These are phyloP conservation scores for Amniculicola lignicola DNA, from an alignment of 495 filamentous ascomycete genomes.

Conservation along the genomic window DNA sequence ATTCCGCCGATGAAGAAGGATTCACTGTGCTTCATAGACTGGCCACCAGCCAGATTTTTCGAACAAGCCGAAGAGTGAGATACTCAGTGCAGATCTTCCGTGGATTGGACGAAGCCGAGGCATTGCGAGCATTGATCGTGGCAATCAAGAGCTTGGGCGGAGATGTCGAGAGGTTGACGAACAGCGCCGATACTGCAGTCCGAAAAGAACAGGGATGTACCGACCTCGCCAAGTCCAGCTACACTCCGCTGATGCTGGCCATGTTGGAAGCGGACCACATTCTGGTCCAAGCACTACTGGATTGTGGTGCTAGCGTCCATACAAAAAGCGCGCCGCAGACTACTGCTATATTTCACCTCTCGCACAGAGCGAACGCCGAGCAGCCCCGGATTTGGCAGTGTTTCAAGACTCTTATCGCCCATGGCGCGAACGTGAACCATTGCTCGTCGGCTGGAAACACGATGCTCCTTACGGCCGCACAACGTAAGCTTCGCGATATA, in stretches of 20 bases:
- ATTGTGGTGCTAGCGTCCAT: not conserved
- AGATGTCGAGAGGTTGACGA: not conserved
- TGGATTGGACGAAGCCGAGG: not conserved
- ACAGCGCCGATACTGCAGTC: not conserved
- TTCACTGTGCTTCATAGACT: not conserved
- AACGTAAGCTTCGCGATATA: not conserved
- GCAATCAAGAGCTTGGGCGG: not conserved
- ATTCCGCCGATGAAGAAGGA: not conserved
- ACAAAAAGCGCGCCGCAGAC: not conserved
- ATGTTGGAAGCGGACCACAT: not conserved
- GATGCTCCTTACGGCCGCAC: not conserved
- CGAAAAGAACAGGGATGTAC: not conserved
- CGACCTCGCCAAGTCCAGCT: not conserved
- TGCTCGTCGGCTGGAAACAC: not conserved
- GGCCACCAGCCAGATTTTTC: not conserved
- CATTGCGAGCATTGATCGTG: not conserved
- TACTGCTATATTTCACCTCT: not conserved
- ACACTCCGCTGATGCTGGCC: not conserved
- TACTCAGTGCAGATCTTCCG: not conserved
- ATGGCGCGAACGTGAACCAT: not conserved
- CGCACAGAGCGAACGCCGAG: not conserved
- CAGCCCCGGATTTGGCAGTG: not conserved
- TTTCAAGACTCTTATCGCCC: not conserved
- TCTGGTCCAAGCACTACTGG: not conserved
- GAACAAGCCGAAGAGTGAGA: not conserved